Base-by-base conservation (phyloP, 2,329 filamentous ascomycete species). In the Aspergillus caelatus region DNA sequence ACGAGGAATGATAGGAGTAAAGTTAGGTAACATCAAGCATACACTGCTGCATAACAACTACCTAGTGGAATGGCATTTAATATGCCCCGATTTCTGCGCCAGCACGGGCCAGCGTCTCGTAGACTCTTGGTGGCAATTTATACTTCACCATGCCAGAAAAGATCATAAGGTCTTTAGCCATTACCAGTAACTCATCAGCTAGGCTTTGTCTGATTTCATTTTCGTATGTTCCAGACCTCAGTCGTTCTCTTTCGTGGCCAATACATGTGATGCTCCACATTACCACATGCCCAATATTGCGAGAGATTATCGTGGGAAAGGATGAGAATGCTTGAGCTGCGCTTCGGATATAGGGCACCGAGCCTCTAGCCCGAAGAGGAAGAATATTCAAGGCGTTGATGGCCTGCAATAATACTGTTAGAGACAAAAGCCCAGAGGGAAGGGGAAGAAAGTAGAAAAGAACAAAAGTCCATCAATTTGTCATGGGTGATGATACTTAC, bases 121-220 rank as follows among this genome's bases (percentile, higher is more conserved):
- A 94, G 61, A 98, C 85, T 73, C 91, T 87, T 43, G 92, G 91
- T 57, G 93, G 92, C 80, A 98, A 86, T 73, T 95, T 89, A 80
- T 97, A 98, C 74, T 92, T 89, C 74, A 98, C 88, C 84, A 97
- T 88, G 62, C 93, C 94, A 19, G 93, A 94, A 82, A 97, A 98
- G 16, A 95, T 91, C 82, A 95, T 97, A 72, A 97, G 80, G 78
- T 98, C 94, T 77, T 93, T 89, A 45, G 92, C 93, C 81, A 91
- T 92, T 77, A 91, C 88, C 80, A 91, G 87, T 73, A 96, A 82
- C 72, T 90, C 85, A 62, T 90, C 88, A 58, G 90, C 88, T 79
- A 93, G 68, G 21, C 73, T 74, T 62, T 79, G 76, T 54, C 78
- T 74, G 62, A 79, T 79, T 58, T 80, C 78, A 62, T 78, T 81